These are phyloP conservation scores for Hyaloscypha hepaticicola DNA, from an alignment of 495 filamentous ascomycete genomes.

Conservation along the genomic window DNA sequence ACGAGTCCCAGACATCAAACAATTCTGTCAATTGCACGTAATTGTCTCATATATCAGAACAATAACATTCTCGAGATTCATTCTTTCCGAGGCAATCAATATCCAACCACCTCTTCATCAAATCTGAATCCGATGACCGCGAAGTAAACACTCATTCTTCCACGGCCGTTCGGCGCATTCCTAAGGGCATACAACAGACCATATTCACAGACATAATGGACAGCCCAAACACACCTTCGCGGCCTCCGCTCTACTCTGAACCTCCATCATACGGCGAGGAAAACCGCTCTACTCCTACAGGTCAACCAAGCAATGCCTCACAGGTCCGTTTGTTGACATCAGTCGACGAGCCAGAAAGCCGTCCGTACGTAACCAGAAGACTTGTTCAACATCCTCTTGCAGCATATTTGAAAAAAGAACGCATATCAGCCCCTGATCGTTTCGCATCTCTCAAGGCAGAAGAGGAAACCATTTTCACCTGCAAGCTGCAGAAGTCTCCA, in stretches of 20 bases:
- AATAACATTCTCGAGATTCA: neutral
- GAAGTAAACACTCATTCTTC: conserved; percentile 1
- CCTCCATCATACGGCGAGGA: conserved; percentile 50
- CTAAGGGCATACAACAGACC: conserved; percentile 4
- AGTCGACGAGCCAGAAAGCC: conserved; percentile 38
- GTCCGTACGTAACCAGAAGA: conserved; percentile 28
- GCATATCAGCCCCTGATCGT: conserved; percentile 35
- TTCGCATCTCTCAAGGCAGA: conserved; percentile 35
- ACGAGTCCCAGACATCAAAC: neutral
- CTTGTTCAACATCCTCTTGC: conserved; percentile 14
- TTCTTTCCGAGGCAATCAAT: neutral
- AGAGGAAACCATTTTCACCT: conserved; percentile 37
- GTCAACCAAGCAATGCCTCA: conserved; percentile 33
- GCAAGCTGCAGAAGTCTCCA: conserved; percentile 44
- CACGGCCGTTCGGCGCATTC: conserved; percentile 9
- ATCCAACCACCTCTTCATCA: neutral
- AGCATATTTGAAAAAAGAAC: conserved; percentile 24
- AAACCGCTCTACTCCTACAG: conserved; percentile 40
- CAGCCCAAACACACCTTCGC: conserved; percentile 38
- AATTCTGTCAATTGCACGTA: neutral
- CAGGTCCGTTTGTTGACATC: conserved; percentile 52
- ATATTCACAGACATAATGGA: conserved; percentile 39
- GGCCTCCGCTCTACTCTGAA: conserved; percentile 41
- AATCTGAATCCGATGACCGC: conserved; percentile 10
- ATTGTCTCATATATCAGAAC: neutral